Base-by-base conservation (phyloP, 257 asterid species). In the Solanum okadae region DNA sequence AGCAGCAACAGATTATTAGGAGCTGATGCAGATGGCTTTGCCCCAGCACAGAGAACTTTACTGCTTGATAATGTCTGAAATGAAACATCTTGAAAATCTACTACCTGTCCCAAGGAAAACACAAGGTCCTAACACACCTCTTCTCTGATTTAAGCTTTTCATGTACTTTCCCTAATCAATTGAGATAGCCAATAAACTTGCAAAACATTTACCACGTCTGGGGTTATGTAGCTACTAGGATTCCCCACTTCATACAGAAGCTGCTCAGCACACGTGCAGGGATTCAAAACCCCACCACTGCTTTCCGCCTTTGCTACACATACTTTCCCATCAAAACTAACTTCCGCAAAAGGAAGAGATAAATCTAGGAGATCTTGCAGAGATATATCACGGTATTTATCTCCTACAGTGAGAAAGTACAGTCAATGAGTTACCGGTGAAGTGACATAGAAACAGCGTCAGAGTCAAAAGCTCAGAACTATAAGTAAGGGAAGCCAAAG, bases 231-330 rank as follows among this genome's bases (percentile, higher is more conserved):
- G 59, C 95, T 92, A 90, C 98, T 89, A 87, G 99, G 99, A 93
- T 96, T 97, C 89, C 99, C 98, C 87, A 97, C 90, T 93, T 97
- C 99, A 90, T 97, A 96, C n/a, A 97, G 98, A 91, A 97, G 98
- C 91, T 97, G 99, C 90, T 97, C 91, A 8, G 98, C 95, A 71
- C 99, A 97, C 86, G 99, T 97, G 94, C 91, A 92, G 79, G 88
- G 89, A 88, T 94, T 92, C 31, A 97, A 90, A 84, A 95, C 89
- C 86, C 98, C 99, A 37, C 96, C 95, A 70, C 94, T 93, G 89
- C 94, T 94, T 90, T 97, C 96, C 71, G 94, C 93, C 93, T 97
- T 97, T 63, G 96, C 98, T 44, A 97, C 96, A 89, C 90, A 92
- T 73, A 97, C 95, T 10, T 78, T 87, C 87, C 99, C 99, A 38